Evolutionary conservation across 371 early-diverging fungal genomes (phyloP).

Genomic region (Apophysomyces variabilis): DNA sequence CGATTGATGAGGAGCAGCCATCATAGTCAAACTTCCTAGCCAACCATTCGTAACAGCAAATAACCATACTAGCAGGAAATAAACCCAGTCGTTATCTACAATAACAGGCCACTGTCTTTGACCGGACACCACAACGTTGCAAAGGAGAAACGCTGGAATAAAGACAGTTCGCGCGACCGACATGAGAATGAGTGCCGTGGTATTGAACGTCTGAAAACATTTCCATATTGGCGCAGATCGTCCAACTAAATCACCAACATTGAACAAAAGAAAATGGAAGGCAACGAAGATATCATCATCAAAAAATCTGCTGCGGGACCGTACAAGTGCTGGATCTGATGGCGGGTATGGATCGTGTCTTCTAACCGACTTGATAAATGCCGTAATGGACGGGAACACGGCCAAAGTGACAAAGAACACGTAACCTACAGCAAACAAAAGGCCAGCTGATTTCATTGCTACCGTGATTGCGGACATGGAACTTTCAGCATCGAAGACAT

Average conservation of each 20-base stretch:
- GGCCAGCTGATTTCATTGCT: slow-evolving; percentile 40
- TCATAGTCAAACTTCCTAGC: slow-evolving; percentile 73
- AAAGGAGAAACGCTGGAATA: slow-evolving; percentile 72
- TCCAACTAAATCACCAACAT: slow-evolving; percentile 82
- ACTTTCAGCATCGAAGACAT: background rate
- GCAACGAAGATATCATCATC: slow-evolving; percentile 72
- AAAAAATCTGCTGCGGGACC: slow-evolving; percentile 33
- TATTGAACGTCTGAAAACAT: slow-evolving; percentile 39
- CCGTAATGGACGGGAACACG: slow-evolving; percentile 80
- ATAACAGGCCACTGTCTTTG: slow-evolving; percentile 53
- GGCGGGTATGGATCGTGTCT: slow-evolving; percentile 28
- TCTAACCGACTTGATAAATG: slow-evolving; percentile 63
- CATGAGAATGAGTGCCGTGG: slow-evolving; percentile 43
- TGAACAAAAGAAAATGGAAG: slow-evolving; percentile 77
- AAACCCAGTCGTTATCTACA: slow-evolving; percentile 65
- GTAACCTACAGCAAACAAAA: slow-evolving; percentile 60
- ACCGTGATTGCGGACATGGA: background rate
- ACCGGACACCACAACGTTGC: slow-evolving; percentile 64
- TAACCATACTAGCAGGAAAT: slow-evolving; percentile 62
- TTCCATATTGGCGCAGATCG: slow-evolving; percentile 49
- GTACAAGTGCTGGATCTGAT: slow-evolving; percentile 18
- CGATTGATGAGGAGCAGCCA: slow-evolving; percentile 68
- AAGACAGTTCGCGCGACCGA: slow-evolving; percentile 61
- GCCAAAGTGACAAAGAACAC: slow-evolving; percentile 73
- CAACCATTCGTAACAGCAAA: slow-evolving; percentile 77